Conservation (phyloP, 2,329 filamentous ascomycete species). For the Colletotrichum camelliae region DNA sequence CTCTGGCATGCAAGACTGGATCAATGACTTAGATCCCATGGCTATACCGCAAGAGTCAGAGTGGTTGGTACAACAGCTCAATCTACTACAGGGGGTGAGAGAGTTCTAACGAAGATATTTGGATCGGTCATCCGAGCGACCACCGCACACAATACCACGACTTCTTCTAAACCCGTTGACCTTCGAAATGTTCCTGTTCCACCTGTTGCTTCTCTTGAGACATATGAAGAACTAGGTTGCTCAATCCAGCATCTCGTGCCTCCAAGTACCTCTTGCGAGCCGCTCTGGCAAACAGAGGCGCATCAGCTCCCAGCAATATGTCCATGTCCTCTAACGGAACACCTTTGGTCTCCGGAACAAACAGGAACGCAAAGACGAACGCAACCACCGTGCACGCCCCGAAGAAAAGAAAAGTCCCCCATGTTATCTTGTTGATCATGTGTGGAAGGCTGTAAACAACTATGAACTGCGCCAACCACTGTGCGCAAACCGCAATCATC, state of each 20-base stretch:
- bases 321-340: not conserved
- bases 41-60: conserved; percentile 22
- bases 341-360: not conserved
- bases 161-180: not conserved
- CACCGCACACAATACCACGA: not conserved
- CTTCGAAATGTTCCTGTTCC: not conserved
- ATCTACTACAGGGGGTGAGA: conserved; percentile 20
- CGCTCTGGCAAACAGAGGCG: not conserved
- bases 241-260: not conserved
- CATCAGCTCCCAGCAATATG: not conserved
- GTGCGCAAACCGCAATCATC: not conserved
- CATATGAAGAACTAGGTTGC: not conserved
- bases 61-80: conserved; percentile 25
- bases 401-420: not conserved
- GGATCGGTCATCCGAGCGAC: accelerated
- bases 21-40: conserved; percentile 23
- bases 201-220: not conserved
- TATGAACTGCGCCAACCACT: not conserved
- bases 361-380: not conserved
- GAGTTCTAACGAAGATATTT: not conserved
- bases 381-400: not conserved
- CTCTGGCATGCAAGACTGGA: conserved; percentile 24
- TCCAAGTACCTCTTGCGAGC: not conserved
- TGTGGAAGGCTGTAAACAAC: not conserved
- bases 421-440: not conserved